phyloP scores from a whole-genome alignment of 768 basidiomycete species.

The Leccinum boreale region DNA sequence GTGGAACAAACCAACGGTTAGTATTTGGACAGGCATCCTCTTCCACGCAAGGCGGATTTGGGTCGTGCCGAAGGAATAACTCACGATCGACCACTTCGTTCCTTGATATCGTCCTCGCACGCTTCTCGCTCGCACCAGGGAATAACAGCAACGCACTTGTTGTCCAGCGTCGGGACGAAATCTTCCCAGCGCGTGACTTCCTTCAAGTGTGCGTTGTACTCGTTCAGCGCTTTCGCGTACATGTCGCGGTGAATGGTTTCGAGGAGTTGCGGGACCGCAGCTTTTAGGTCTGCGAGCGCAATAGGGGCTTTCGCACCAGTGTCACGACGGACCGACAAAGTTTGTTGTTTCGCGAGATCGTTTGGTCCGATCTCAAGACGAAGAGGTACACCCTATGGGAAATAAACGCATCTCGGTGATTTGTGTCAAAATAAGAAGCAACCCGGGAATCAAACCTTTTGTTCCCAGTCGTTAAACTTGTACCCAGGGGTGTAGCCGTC shows the following conservation, averaged over 20 bases:
- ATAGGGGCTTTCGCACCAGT: slow-evolving; percentile 60
- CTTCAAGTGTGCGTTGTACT: slow-evolving; percentile 69
- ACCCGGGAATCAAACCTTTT: slow-evolving; percentile 58
- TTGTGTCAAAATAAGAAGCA: not conserved
- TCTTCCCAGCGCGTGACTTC: slow-evolving; percentile 87
- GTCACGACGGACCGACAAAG: slow-evolving; percentile 80
- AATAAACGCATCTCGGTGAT: not conserved
- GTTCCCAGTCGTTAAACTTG: slow-evolving; percentile 99
- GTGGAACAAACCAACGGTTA: slow-evolving; percentile 7
- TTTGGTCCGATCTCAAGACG: slow-evolving; percentile 96
- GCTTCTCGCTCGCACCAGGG: slow-evolving; percentile 95
- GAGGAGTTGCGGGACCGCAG: slow-evolving; percentile 61
- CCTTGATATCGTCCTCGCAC: slow-evolving; percentile 99
- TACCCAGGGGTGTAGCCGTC: slow-evolving; percentile 98
- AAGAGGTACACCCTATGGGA: slow-evolving; percentile 82
- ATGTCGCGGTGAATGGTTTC: slow-evolving; percentile 87
- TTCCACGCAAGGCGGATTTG: not conserved
- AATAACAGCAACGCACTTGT: slow-evolving; percentile 81
- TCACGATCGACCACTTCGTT: slow-evolving; percentile 82
- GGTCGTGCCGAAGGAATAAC: slow-evolving; percentile 2
- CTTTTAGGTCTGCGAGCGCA: slow-evolving; percentile 45
- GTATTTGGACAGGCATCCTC: not conserved
- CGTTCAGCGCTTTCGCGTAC: slow-evolving; percentile 73
- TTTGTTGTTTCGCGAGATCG: slow-evolving; percentile 81
- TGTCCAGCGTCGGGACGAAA: slow-evolving; percentile 86